Conservation (phyloP, 2,329 filamentous ascomycete species). For the Diaporthe velutina region DNA sequence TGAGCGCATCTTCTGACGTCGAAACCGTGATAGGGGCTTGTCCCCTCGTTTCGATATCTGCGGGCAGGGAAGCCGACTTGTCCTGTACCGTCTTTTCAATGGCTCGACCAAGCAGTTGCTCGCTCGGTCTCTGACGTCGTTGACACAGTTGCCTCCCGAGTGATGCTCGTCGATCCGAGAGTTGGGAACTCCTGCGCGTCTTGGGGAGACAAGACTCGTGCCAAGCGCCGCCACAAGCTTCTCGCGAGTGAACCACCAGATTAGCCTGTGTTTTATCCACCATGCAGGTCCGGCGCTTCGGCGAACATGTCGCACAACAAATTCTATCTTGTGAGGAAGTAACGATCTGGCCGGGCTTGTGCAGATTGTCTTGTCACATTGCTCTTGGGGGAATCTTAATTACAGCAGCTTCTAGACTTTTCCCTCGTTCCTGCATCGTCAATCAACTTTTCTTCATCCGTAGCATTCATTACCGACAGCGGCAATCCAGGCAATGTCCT, state of each 20-base stretch:
- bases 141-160: constrained; percentile 18
- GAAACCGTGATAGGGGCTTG: constrained; percentile 30
- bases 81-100: background rate
- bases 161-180: background rate
- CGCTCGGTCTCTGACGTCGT: constrained; percentile 22
- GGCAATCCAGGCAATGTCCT: background rate
- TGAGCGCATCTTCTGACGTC: constrained; percentile 5
- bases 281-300: constrained; percentile 10
- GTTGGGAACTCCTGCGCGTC: constrained; percentile 29
- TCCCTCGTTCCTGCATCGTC: background rate
- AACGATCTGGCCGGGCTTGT: background rate
- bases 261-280: background rate
- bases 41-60: constrained; percentile 16
- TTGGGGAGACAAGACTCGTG: background rate
- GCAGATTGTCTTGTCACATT: constrained; percentile 26
- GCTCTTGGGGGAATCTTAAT: constrained; percentile 39
- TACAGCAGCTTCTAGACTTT: constrained; percentile 31
- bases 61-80: background rate
- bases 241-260: background rate
- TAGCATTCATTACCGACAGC: background rate
- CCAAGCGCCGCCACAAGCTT: constrained; percentile 12
- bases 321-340: background rate
- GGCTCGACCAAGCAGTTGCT: constrained; percentile 3
- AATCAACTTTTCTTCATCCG: constrained; percentile 3
- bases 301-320: constrained; percentile 19